Percentiles rank a stretch among this genome's conserved stretches.
Conservation (phyloP, 768 basidiomycete species). For the Nidularia pulvinata region DNA sequence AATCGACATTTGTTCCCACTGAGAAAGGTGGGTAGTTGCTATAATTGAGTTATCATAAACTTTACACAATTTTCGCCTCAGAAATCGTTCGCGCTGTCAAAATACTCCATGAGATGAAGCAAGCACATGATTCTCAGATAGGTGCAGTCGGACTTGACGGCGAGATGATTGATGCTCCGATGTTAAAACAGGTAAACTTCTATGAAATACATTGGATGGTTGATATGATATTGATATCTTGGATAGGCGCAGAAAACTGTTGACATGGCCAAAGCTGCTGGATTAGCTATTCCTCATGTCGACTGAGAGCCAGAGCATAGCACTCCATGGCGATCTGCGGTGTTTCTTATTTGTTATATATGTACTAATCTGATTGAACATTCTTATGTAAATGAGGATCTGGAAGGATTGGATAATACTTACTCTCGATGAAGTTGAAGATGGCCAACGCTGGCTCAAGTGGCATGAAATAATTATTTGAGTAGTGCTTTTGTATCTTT, state of each 20-base stretch:
- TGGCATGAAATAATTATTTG: too few relatives aligned
- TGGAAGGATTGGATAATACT: too few relatives aligned
- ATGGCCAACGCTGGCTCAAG: too few relatives aligned
- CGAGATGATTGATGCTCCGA: constrained; percentile 91
- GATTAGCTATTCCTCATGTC: constrained; percentile 48
- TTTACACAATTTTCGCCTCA: constrained; percentile 16
- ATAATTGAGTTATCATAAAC: background rate
- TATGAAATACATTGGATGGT: too few relatives aligned
- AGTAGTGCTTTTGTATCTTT: too few relatives aligned
- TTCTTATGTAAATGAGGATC: background rate
- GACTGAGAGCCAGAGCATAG: constrained; percentile 10
- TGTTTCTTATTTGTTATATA: background rate
- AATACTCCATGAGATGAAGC: constrained; percentile 67
- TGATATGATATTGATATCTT: too few relatives aligned
- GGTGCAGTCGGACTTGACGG: constrained; percentile 82
- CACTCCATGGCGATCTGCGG: background rate
- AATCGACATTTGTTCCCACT: constrained; percentile 78
- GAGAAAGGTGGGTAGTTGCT: constrained; percentile 47
- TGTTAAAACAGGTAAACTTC: constrained; percentile 73
- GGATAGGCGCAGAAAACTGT: constrained; percentile 47
- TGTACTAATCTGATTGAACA: background rate
- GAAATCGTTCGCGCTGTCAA: constrained; percentile 78
- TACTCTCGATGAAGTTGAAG: too few relatives aligned
- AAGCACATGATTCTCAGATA: constrained; percentile 45
- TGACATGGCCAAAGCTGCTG: constrained; percentile 50